These are phyloP conservation scores for Dimocarpus longan DNA, from an alignment of 345 rosid species.

Conservation along the genomic window DNA sequence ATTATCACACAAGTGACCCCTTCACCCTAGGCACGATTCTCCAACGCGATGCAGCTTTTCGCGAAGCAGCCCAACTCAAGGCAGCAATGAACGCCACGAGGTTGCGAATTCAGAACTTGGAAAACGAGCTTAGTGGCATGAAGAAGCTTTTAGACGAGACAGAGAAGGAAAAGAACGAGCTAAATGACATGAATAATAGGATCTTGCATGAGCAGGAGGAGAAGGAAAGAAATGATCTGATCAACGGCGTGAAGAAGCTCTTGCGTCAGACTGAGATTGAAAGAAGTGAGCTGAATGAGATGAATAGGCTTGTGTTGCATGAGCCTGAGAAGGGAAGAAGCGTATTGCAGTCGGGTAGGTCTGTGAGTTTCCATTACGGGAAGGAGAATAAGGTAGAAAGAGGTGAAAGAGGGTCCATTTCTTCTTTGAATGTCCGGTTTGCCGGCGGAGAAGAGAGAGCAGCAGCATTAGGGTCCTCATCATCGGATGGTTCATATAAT, in stretches of 20 bases:
- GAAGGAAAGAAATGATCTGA: constrained; percentile 27
- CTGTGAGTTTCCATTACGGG: constrained; percentile 64
- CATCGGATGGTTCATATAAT: constrained; percentile 3
- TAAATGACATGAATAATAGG: neutral
- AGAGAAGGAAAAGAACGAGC: constrained; percentile 29
- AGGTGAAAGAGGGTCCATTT: constrained; percentile 52
- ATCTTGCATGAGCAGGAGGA: constrained; percentile 31
- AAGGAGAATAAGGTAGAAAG: constrained; percentile 38
- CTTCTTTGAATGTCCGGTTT: constrained; percentile 50
- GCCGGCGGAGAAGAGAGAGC: constrained; percentile 19
- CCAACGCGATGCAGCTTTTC: constrained; percentile 57
- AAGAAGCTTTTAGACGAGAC: constrained; percentile 44
- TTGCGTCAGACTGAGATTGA: constrained; percentile 35
- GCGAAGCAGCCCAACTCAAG: constrained; percentile 62
- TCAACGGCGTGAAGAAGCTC: constrained; percentile 53
- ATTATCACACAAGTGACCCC: constrained; percentile 9
- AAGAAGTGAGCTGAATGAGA: constrained; percentile 10
- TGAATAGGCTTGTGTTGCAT: neutral
- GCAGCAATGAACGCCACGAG: constrained; percentile 71
- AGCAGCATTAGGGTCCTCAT: constrained; percentile 3
- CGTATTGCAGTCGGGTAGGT: constrained; percentile 45
- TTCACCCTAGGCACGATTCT: constrained; percentile 73
- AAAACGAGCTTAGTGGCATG: constrained; percentile 66
- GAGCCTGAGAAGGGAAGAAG: constrained; percentile 37
- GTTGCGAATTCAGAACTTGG: constrained; percentile 64